Evolutionary conservation across 305 asterid genomes (phyloP).

Genomic region (Fraxinus latifolia): DNA sequence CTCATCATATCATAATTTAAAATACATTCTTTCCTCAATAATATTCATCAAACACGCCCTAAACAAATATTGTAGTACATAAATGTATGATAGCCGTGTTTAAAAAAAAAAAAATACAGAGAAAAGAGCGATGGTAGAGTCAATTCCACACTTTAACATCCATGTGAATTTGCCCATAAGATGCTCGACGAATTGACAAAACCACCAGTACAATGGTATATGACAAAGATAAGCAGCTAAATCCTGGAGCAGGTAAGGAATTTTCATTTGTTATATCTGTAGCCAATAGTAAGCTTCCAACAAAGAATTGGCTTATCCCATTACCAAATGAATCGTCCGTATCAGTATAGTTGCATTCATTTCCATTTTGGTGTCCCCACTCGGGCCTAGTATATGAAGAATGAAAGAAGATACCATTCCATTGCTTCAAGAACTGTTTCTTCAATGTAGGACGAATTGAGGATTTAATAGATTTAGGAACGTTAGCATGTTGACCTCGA

Average conservation of each 20-base stretch:
- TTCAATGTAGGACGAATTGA: background rate
- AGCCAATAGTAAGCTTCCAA: background rate
- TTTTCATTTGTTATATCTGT: background rate
- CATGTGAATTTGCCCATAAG: background rate
- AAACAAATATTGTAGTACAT: no score
- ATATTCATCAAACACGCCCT: no score
- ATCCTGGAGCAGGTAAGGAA: background rate
- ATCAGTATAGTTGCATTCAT: background rate
- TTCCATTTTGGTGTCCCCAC: background rate
- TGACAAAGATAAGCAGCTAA: background rate
- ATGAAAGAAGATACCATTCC: background rate
- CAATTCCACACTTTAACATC: background rate
- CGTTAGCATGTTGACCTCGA: background rate
- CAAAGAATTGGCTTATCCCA: background rate
- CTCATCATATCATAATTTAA: no score
- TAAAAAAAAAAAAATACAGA: no score
- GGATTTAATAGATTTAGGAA: background rate
- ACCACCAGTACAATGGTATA: background rate
- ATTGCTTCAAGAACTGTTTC: background rate
- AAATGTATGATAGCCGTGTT: no score
- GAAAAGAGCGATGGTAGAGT: background rate
- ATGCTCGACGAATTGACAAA: background rate
- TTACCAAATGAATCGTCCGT: background rate
- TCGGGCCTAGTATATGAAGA: background rate
- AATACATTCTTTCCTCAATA: no score